Conservation (phyloP, 306 rosid genomes). For the Fagus crenata region DNA sequence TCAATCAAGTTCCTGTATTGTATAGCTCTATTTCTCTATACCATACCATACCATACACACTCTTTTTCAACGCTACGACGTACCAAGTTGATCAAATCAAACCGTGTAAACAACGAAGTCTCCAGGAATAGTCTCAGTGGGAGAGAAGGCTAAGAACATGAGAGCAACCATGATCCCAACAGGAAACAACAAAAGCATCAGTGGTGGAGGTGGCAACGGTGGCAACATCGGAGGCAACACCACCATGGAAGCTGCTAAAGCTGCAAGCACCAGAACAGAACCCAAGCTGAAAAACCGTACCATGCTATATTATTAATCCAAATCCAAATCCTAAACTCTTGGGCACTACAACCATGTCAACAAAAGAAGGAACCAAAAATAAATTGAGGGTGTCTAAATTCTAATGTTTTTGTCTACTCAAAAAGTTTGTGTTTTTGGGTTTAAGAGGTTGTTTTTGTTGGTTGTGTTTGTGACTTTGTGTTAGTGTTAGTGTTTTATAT, state of each 20-base stretch:
- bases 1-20: too few species aligned
- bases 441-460: not conserved
- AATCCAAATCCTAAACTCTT: not conserved
- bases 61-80: too few species aligned
- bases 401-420: too few species aligned
- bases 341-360: slow-evolving; percentile 32
- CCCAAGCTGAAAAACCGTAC: slow-evolving; percentile 44
- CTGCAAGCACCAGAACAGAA: slow-evolving; percentile 43
- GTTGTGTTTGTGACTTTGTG: not conserved
- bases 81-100: not conserved
- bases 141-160: slow-evolving; percentile 61
- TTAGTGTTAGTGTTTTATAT: too few species aligned
- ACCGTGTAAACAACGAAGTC: slow-evolving; percentile 38
- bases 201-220: slow-evolving; percentile 77
- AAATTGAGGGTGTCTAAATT: too few species aligned
- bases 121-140: slow-evolving; percentile 17
- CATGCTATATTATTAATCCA: slow-evolving; percentile 26
- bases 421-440: not conserved
- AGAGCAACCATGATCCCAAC: slow-evolving; percentile 79
- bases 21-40: too few species aligned
- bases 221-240: slow-evolving; percentile 63
- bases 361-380: too few species aligned
- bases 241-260: slow-evolving; percentile 60
- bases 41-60: too few species aligned
- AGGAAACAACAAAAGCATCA: slow-evolving; percentile 66